A percentile compares a stretch with the other conserved stretches of the same genome.
Evolutionary conservation across 805 yeast species (phyloP).

Genomic region (Nakazawaea siamensis): DNA sequence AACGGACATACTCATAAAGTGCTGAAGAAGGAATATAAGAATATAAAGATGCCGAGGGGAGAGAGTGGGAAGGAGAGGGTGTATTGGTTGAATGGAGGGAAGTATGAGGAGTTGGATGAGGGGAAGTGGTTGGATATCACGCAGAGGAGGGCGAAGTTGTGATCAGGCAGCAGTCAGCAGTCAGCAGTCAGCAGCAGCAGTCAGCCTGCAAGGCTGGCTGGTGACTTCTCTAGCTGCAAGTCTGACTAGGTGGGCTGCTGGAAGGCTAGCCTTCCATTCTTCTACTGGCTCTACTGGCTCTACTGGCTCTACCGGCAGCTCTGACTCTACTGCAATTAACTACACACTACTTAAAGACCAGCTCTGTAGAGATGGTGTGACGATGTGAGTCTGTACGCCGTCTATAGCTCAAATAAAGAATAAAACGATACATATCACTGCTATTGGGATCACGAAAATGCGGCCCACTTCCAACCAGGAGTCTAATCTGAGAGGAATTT

Average conservation of each 20-base stretch:
- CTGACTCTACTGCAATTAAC: too few species aligned
- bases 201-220: background rate
- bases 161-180: background rate
- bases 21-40: slow-evolving; percentile 57
- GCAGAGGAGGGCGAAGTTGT: slow-evolving; percentile 17
- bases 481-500: slow-evolving; percentile 16
- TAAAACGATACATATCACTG: too few species aligned
- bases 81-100: slow-evolving; percentile 58
- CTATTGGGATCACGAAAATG: slow-evolving; percentile 19
- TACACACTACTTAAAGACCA: too few species aligned
- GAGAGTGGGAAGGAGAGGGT: slow-evolving; percentile 47
- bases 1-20: slow-evolving; percentile 80
- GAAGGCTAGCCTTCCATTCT: too few species aligned
- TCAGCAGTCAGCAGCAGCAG: background rate
- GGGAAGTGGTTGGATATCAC: slow-evolving; percentile 41
- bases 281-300: too few species aligned
- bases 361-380: too few species aligned
- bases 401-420: too few species aligned
- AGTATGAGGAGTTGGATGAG: slow-evolving; percentile 49
- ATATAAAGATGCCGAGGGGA: slow-evolving; percentile 66
- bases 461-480: slow-evolving; percentile 17
- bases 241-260: too few species aligned
- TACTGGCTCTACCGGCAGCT: too few species aligned
- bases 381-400: too few species aligned
- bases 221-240: too few species aligned